These are phyloP conservation scores for Capsicum rhomboideum DNA, from an alignment of 257 asterid species.

Conservation along the genomic window DNA sequence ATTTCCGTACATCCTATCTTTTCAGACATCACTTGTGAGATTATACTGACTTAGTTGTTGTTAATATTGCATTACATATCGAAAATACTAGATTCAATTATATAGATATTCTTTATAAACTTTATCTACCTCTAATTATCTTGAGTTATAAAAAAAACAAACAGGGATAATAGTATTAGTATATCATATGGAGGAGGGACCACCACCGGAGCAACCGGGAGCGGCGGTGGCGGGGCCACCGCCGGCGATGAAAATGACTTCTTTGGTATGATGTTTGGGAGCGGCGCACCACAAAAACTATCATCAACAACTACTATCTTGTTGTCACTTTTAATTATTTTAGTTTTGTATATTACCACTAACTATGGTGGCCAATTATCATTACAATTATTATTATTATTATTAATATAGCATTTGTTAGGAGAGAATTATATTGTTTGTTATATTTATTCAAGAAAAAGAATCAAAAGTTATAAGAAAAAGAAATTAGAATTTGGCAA, in stretches of 20 bases:
- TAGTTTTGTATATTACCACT: slow-evolving; percentile 33
- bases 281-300: slow-evolving; percentile 30
- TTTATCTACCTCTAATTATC: too few species aligned
- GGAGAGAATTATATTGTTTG: background rate
- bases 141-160: too few species aligned
- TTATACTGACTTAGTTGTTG: too few species aligned
- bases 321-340: slow-evolving; percentile 38
- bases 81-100: too few species aligned
- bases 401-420: slow-evolving; percentile 9
- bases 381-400: slow-evolving; percentile 13
- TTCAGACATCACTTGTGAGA: too few species aligned
- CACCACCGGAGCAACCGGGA: slow-evolving; percentile 23
- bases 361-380: slow-evolving; percentile 29
- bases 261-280: slow-evolving; percentile 68
- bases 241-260: slow-evolving; percentile 24
- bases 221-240: slow-evolving; percentile 26
- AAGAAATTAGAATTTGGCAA: background rate
- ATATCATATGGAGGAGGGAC: slow-evolving; percentile 53
- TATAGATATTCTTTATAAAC: too few species aligned
- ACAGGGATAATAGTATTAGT: slow-evolving; percentile 57
- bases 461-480: slow-evolving; percentile 1
- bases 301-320: slow-evolving; percentile 28
- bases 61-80: too few species aligned
- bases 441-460: background rate
- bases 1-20: too few species aligned